Evolutionary conservation across 768 basidiomycete species (phyloP), one percentile per base, ranked within the genome.

Genomic region (Auriscalpium orientale): DNA sequence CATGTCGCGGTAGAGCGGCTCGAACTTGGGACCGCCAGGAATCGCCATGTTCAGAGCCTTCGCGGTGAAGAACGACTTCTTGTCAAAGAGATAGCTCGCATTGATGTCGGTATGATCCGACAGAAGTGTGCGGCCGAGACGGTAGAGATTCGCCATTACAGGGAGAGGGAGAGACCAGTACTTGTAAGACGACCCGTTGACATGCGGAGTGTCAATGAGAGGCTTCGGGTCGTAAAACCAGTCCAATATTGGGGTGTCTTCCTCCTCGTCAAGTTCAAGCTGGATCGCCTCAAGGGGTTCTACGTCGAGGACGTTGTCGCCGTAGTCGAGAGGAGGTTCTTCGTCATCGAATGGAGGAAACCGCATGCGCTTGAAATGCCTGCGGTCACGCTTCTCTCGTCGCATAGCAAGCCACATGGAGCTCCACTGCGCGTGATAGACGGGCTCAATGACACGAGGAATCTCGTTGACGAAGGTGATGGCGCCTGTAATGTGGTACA

Each of bases 361-460:
- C 21, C 95, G 85, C 94, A 99, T 98, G 47, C 97, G 91, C 77
- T 99, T 99, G 78, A 99, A 99, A 71, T 99, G 97, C 56, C 95
- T 78, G 68, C 97, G 89, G 70, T 99, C 97, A 56, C 97, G 83
- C 77, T 99, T 99, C 75, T 99, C 97, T 58, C 97, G 78, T 58
- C 97, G 81, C 97, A 99, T 99, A 11, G 97, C 95, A 47, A 99
- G 77, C 97, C 97, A 99, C 97, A 99, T 99, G 6, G 91, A 90
- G 68, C 92, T 95, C 97, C 97, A 99, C 66, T 98, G 97, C 1
- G 97, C 93, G 70, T 99, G 97, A 71, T 97, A 98, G 10, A 99
- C 83, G 7, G 97, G 97, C 70, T 98, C 97, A 59, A 98, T 89
- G 63, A 99, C 84, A 48, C 92, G 87, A 45, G 97, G 97, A 40